These are phyloP conservation scores for Scutellospora calospora DNA, from an alignment of 371 early-diverging fungal species.

Conservation along the genomic window DNA sequence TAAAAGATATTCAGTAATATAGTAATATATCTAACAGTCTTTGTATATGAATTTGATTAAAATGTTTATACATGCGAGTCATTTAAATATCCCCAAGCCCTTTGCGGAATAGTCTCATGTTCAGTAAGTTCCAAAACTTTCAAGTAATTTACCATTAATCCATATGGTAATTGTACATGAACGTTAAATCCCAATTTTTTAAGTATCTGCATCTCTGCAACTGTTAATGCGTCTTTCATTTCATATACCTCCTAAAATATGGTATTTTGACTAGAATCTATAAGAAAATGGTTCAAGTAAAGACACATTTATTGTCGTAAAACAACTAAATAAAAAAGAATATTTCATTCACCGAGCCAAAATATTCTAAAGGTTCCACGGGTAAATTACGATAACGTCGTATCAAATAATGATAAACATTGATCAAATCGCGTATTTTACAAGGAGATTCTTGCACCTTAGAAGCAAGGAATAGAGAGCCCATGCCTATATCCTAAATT, in stretches of 20 bases:
- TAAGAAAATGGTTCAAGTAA: neutral
- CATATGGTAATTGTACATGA: constrained; percentile 94
- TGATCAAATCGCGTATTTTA: constrained; percentile 78
- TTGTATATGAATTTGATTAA: neutral
- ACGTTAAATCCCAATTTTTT: constrained; percentile 92
- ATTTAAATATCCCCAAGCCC: constrained; percentile 92
- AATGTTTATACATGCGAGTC: constrained; percentile 67
- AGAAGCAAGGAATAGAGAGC: constrained; percentile 87
- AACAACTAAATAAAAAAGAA: neutral
- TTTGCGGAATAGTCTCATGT: constrained; percentile 75
- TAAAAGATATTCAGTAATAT: neutral
- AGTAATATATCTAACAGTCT: neutral
- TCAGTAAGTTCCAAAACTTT: constrained; percentile 81
- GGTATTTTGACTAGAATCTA: neutral
- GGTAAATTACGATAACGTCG: constrained; percentile 62
- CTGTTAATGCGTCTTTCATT: constrained; percentile 77
- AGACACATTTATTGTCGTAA: neutral
- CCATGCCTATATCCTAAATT: constrained; percentile 80
- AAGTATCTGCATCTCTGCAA: constrained; percentile 89
- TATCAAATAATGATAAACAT: constrained; percentile 77
- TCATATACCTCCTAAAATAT: constrained; percentile 68
- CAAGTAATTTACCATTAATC: constrained; percentile 92
- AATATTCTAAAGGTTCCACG: constrained; percentile 65
- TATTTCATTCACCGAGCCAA: constrained; percentile 59
- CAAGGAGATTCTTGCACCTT: constrained; percentile 91